Evolutionary conservation across 2,329 filamentous ascomycete genomes (phyloP), one percentile per base, ranked within the genome.

Genomic region (Colletotrichum godetiae): DNA sequence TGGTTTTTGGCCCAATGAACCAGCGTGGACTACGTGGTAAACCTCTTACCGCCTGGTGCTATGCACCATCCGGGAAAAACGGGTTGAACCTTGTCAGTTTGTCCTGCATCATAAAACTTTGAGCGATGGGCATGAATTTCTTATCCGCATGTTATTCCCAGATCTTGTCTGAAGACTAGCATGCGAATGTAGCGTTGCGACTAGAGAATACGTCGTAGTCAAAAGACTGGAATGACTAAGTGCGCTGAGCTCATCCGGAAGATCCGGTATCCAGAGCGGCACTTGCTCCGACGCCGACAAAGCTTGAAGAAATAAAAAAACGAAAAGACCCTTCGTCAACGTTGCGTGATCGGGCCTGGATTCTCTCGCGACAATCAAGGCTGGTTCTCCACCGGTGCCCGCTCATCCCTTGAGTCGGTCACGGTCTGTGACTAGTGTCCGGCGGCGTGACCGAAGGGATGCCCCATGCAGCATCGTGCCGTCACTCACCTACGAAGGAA

Each of bases 271-370:
- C 6, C 33, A 46, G 7, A 2, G 7, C 42, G 15, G 42, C 15
- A 31, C 55, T 56, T 42, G 35, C n/a, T 59, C 24, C 31, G 4
- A 35, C 27, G 13, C 27, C 31, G 19, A 15, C 15, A 46, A 46
- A 46, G 42, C 42, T 46, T 46, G 42, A 46, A 46, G 8, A 37
- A 2, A 37, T 12, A 13, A 37, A 13, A 37, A 13, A 15, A 35
- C 27, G 33, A 35, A 37, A 15, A 42, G 12, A 46, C 42, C 15
- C 19, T 46, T 46, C 42, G 42, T 10, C 46, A 37, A 49, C 27
- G 64, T 72, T 68, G 68, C 58, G 57, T 68, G 68, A 63, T 72
- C 63, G 57, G 49, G n/a, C 22, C 27, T 49, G n/a, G 35, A 4
- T 42, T 46, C 49, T 35, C 56, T 33, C 29, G 69, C 37, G 35